phyloP scores from a whole-genome alignment of 140 eudicot genomes.

The Stevia rebaudiana region DNA sequence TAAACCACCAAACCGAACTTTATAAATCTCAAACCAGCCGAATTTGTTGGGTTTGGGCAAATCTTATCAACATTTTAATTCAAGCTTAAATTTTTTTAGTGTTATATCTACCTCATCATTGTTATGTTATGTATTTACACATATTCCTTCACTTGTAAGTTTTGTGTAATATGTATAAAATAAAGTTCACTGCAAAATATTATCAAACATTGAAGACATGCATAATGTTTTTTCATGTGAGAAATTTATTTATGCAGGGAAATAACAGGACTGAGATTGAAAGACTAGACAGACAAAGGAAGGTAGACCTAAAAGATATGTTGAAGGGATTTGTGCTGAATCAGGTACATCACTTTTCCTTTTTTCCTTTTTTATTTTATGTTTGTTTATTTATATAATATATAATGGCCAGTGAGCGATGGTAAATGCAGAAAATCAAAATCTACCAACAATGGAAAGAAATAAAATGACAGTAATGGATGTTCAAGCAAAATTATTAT shows the following conservation, averaged over 20 bases:
- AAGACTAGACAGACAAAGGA: conserved; percentile 62
- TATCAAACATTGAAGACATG: neutral
- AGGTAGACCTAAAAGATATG: conserved; percentile 60
- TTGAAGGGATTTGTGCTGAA: conserved; percentile 69
- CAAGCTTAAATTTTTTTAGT: neutral
- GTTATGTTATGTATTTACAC: neutral
- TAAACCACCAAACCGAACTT: neutral
- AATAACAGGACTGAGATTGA: conserved; percentile 65
- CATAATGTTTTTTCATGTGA: neutral
- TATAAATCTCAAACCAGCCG: neutral
- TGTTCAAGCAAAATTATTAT: too few relatives aligned
- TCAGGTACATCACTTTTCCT: conserved; percentile 51
- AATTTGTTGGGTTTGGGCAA: neutral
- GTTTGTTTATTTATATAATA: neutral
- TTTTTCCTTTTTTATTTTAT: neutral
- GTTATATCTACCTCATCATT: neutral
- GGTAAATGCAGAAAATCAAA: neutral
- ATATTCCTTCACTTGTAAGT: neutral
- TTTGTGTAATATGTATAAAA: neutral
- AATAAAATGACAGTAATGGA: too few relatives aligned
- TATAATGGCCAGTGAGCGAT: neutral
- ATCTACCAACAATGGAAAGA: too few relatives aligned
- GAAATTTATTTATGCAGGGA: conserved; percentile 50
- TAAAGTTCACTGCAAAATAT: neutral
- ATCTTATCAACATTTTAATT: neutral